Base-by-base conservation (phyloP, 1,284 basidiomycete genomes). In the Ceratorhiza oryzae-sativae region DNA sequence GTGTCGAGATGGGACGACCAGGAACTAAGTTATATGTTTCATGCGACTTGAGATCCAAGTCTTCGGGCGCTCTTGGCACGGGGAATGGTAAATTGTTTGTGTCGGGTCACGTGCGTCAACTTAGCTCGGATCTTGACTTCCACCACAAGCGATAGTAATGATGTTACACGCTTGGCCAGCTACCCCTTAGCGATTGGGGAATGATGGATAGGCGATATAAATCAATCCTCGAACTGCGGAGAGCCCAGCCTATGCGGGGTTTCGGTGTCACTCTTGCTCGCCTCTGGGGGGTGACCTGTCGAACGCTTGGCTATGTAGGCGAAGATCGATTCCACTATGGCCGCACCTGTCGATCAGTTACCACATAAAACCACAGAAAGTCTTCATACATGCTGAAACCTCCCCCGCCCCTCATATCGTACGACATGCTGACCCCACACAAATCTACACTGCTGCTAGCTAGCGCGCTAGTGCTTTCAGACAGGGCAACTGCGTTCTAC, bases 241-340 rank as follows among this genome's bases (percentile, higher is more conserved):
- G n/a, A 49, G n/a, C n/a, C 48, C 48, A 49, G 48, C 23, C 20
- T 49, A 49, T 23, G 18, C 48, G 48, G 48, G 48, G 25, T 23
- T 49, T n/a, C 48, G n/a, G 20, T 49, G 48, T 49, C 48, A 49
- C 48, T 23, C 6, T 49, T 49, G 48, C 48, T 49, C 48, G 48
- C 48, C 20, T 49, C 18, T 8, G 48, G n/a, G 48, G 48, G 23
- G 48, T 20, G 13, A n/a, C n/a, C 12, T 48, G 8, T n/a, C 45
- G 15, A 48, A 48, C 20, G n/a, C 48, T 49, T 49, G 48, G 48
- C 48, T 2, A 23, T 18, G 27, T 49, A 49, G 20, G 48, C 48
- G 48, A 49, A 4, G 48, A 49, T 49, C 48, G 25, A 27, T 18
- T 6, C 23, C 13, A 6, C 36, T 15, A 49, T 49, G n/a, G 13